These are phyloP conservation scores for Acrodontium crateriforme DNA, from an alignment of 2,329 filamentous ascomycete genomes.

Conservation along the genomic window DNA sequence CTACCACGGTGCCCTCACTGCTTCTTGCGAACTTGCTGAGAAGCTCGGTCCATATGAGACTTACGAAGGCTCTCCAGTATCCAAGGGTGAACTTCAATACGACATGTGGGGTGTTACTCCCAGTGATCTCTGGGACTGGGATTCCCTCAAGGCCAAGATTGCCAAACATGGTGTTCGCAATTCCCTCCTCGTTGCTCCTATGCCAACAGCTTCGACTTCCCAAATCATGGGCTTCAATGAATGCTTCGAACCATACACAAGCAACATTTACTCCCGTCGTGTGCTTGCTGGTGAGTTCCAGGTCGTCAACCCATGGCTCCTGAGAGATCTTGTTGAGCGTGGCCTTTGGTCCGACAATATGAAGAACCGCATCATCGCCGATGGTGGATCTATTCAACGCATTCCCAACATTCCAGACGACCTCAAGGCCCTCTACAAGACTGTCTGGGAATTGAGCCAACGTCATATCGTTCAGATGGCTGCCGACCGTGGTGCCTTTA, in stretches of 20 bases:
- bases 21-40: conserved; percentile 76
- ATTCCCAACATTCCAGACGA: conserved; percentile 93
- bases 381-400: conserved; percentile 89
- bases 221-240: conserved; percentile 99
- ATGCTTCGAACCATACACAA: conserved; percentile 99
- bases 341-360: conserved; percentile 98
- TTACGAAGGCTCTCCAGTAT: conserved; percentile 86
- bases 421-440: conserved; percentile 97
- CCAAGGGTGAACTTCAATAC: conserved; percentile 90
- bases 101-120: conserved; percentile 98
- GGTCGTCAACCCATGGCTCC: conserved; percentile 96
- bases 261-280: conserved; percentile 98
- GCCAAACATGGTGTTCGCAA: conserved; percentile 89
- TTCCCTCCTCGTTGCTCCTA: conserved; percentile 86
- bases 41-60: conserved; percentile 73
- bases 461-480: conserved; percentile 94
- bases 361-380: conserved; percentile 99
- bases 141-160: conserved; percentile 73
- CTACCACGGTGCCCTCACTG: conserved; percentile 87
- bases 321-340: conserved; percentile 96
- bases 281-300: conserved; percentile 98
- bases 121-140: conserved; percentile 94
- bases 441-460: conserved; percentile 98
- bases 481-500: conserved; percentile 93
- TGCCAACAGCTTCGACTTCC: conserved; percentile 94